Conservation (phyloP, 495 filamentous ascomycete species). For the Penicillium malachiteum region DNA sequence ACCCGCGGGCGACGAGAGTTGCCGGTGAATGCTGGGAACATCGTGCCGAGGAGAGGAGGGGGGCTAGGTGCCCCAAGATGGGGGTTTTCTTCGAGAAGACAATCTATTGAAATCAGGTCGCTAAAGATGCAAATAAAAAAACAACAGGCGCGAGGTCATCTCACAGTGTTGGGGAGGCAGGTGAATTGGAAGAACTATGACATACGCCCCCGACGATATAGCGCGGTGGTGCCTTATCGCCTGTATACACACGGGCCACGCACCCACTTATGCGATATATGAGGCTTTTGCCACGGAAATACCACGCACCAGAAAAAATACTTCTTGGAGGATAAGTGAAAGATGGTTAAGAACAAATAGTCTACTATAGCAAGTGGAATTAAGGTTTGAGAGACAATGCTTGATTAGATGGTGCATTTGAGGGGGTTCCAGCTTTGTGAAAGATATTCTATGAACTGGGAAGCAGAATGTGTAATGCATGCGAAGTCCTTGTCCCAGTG, state of each 20-base stretch:
- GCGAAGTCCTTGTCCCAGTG: background rate
- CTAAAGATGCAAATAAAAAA: conserved; percentile 15
- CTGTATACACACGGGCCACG: conserved; percentile 18
- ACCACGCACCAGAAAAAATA: conserved; percentile 7
- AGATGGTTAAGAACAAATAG: background rate
- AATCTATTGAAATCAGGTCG: conserved; percentile 9
- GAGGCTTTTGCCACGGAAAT: conserved; percentile 6
- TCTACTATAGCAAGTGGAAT: no score
- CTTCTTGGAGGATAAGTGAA: background rate
- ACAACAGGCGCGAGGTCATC: conserved; percentile 26
- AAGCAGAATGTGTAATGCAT: background rate
- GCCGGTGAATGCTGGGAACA: conserved; percentile 92
- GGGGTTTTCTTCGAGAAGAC: background rate
- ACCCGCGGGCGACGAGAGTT: conserved; percentile 80
- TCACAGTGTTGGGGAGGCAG: conserved; percentile 16
- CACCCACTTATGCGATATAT: background rate
- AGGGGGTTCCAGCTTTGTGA: background rate
- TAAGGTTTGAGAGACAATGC: background rate
- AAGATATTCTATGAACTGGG: background rate
- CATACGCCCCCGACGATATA: conserved; percentile 28
- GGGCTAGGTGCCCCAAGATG: conserved; percentile 10
- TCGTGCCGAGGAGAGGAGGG: conserved; percentile 30
- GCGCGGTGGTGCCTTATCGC: conserved; percentile 21
- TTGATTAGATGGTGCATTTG: background rate
- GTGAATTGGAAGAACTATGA: conserved; percentile 29